These are phyloP conservation scores for Colletotrichum aenigma DNA, from an alignment of 2,329 filamentous ascomycete species.

Conservation along the genomic window DNA sequence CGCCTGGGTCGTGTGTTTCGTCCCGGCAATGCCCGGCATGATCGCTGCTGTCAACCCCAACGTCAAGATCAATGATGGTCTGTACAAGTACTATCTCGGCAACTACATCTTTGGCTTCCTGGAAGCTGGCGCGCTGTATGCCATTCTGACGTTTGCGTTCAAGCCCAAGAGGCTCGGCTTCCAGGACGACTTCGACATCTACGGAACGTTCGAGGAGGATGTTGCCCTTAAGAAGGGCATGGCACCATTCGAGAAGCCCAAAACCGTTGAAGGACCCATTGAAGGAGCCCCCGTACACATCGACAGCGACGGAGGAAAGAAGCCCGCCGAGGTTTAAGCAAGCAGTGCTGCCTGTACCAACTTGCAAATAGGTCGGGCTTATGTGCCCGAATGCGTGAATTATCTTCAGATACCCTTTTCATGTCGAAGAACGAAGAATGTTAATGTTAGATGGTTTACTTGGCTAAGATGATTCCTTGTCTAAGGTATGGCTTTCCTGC, in stretches of 20 bases:
- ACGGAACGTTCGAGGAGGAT: conserved; percentile 19
- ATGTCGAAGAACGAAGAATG: not conserved
- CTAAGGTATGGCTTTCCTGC: too few relatives aligned
- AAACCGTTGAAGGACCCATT: not conserved
- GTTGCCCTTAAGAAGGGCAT: conserved; percentile 18
- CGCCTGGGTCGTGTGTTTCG: conserved; percentile 34
- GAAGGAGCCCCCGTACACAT: not conserved
- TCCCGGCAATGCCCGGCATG: conserved; percentile 30
- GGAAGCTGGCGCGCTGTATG: conserved; percentile 13
- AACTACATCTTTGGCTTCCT: conserved; percentile 22
- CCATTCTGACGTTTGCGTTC: conserved; percentile 6
- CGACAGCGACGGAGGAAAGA: not conserved
- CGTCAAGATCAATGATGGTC: conserved; percentile 14
- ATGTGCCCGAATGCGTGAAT: not conserved
- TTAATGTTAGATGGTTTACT: not conserved
- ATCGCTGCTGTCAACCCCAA: conserved; percentile 23
- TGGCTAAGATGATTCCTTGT: too few relatives aligned
- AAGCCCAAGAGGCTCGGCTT: conserved; percentile 9
- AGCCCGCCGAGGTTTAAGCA: not conserved
- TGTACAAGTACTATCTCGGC: conserved; percentile 26
- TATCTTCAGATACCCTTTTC: not conserved
- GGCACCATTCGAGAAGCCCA: conserved; percentile 11
- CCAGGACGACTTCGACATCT: conserved; percentile 18
- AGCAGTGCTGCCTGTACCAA: not conserved
- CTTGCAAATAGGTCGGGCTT: not conserved